Conservation (phyloP, 1,284 basidiomycete genomes). For the Abortiporus biennis region DNA sequence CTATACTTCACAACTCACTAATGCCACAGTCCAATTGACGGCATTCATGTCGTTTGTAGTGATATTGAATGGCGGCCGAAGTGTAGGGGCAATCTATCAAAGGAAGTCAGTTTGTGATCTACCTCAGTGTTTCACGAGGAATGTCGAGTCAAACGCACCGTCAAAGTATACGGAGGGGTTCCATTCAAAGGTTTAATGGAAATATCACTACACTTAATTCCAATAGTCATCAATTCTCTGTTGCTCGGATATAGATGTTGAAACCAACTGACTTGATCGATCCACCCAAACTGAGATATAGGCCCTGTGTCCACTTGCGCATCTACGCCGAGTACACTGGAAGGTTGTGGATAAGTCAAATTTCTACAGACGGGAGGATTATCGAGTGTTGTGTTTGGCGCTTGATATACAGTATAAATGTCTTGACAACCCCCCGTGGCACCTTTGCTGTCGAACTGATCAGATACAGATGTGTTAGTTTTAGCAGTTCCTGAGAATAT, state of each 20-base stretch:
- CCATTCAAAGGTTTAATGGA: slow-evolving; percentile 47
- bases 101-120: no score
- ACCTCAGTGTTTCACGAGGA: slow-evolving; percentile 1
- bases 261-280: slow-evolving; percentile 39
- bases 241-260: no score
- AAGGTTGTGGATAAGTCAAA: slow-evolving; percentile 37
- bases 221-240: background rate
- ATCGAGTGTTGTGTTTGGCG: slow-evolving; percentile 23
- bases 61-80: slow-evolving; percentile 55
- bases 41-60: slow-evolving; percentile 33
- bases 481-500: background rate
- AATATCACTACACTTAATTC: slow-evolving; percentile 46
- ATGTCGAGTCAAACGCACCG: slow-evolving; percentile 24
- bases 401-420: slow-evolving; percentile 44
- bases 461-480: background rate
- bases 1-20: slow-evolving; percentile 23
- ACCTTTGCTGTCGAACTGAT: slow-evolving; percentile 48
- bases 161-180: slow-evolving; percentile 52
- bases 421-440: slow-evolving; percentile 56
- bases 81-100: slow-evolving; percentile 45
- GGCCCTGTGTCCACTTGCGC: slow-evolving; percentile 40
- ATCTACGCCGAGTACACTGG: slow-evolving; percentile 33
- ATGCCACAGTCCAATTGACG: slow-evolving; percentile 51
- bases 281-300: slow-evolving; percentile 53
- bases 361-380: slow-evolving; percentile 37